These are phyloP conservation scores for Piper betle DNA, from an alignment of 164 flowering plant species.

Conservation along the genomic window DNA sequence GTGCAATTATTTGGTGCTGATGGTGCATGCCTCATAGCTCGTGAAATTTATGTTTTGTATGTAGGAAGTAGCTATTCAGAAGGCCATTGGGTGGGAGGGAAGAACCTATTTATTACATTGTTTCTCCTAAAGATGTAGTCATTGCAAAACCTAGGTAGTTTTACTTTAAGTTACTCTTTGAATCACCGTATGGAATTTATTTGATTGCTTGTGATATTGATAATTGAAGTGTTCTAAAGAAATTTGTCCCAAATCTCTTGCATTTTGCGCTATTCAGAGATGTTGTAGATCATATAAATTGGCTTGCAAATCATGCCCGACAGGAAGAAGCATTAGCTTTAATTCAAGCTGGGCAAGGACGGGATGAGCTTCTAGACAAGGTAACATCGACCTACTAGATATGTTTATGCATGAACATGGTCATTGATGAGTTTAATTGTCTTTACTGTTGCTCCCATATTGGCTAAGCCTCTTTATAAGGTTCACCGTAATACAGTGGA, in stretches of 20 bases:
- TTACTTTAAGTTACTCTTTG: not conserved
- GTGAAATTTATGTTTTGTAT: slow-evolving; percentile 12
- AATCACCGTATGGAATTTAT: not conserved
- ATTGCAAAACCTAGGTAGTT: slow-evolving; percentile 93
- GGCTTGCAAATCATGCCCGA: slow-evolving; percentile 99
- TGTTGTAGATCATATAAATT: slow-evolving; percentile 93
- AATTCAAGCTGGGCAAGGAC: slow-evolving; percentile 89
- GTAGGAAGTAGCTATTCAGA: slow-evolving; percentile 96
- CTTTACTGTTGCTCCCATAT: too few species aligned
- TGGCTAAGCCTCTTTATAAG: too few species aligned
- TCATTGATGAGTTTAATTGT: too few species aligned
- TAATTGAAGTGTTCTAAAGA: not conserved
- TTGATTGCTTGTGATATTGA: not conserved
- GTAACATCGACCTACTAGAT: slow-evolving; percentile 17
- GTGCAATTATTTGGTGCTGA: not conserved
- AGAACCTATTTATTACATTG: slow-evolving; percentile 91
- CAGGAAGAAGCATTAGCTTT: slow-evolving; percentile 97
- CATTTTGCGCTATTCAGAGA: slow-evolving; percentile 38
- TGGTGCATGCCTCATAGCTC: not conserved
- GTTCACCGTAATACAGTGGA: too few species aligned
- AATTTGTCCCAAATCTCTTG: not conserved
- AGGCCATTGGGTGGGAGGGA: slow-evolving; percentile 98
- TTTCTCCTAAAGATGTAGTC: slow-evolving; percentile 93
- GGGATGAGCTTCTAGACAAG: slow-evolving; percentile 89
- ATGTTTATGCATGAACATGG: too few species aligned